Conservation (phyloP, 2,329 filamentous ascomycete species). For the Rhexocercosporidium sp. region DNA sequence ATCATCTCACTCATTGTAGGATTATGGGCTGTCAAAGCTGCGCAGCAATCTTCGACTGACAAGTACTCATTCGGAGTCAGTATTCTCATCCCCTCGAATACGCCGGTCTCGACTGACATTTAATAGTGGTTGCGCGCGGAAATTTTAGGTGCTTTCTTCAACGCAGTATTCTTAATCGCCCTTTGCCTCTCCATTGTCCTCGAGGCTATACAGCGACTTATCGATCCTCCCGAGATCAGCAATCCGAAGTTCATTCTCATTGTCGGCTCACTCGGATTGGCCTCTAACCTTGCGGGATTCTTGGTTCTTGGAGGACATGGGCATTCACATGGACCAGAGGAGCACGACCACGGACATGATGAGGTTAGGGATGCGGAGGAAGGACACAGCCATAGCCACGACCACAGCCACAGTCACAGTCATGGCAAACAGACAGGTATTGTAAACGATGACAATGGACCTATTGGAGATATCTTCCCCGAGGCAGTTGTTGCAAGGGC, state of each 20-base stretch:
- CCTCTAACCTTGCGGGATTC: conserved; percentile 88
- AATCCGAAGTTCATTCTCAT: conserved; percentile 88
- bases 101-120: conserved; percentile 32
- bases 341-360: conserved; percentile 45
- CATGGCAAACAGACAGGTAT: conserved; percentile 54
- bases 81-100: conserved; percentile 28
- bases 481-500: conserved; percentile 63
- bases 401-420: conserved; percentile 52
- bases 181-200: conserved; percentile 96
- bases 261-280: conserved; percentile 84
- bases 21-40: conserved; percentile 92
- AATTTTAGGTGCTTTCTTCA: conserved; percentile 94
- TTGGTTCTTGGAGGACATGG: conserved; percentile 93
- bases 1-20: conserved; percentile 93
- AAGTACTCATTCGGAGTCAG: conserved; percentile 93
- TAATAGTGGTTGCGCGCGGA: conserved; percentile 91
- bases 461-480: conserved; percentile 65
- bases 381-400: conserved; percentile 41
- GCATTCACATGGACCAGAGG: conserved; percentile 73
- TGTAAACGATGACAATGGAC: conserved; percentile 51
- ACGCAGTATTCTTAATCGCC: conserved; percentile 96
- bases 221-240: conserved; percentile 86
- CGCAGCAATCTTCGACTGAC: conserved; percentile 83
- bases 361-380: conserved; percentile 40
- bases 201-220: conserved; percentile 88